Evolutionary conservation across 2,329 filamentous ascomycete genomes (phyloP).

Genomic region (Pestalotiopsis fici): DNA sequence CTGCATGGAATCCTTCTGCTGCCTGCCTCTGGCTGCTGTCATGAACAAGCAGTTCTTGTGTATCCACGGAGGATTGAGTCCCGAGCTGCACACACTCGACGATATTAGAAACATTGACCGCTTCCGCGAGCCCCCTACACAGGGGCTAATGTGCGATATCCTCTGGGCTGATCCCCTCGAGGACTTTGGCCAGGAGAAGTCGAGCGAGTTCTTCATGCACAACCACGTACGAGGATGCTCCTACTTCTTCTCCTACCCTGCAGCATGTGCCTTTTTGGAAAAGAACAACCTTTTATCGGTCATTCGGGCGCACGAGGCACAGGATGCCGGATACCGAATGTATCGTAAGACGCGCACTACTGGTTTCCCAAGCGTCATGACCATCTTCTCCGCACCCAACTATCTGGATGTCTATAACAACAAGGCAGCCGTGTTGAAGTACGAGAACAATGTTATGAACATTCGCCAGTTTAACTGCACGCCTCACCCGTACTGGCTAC

Average conservation of each 20-base stretch:
- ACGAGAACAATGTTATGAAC: slow-evolving; percentile 99
- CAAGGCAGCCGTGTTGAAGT: slow-evolving; percentile 97
- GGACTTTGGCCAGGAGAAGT: slow-evolving; percentile 98
- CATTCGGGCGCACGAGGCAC: slow-evolving; percentile 96
- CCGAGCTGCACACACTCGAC: slow-evolving; percentile 92
- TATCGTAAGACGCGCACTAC: slow-evolving; percentile 98
- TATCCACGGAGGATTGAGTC: slow-evolving; percentile 94
- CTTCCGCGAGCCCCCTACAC: slow-evolving; percentile 95
- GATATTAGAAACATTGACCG: slow-evolving; percentile 96
- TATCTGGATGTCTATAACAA: slow-evolving; percentile 99
- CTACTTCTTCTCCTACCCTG: slow-evolving; percentile 98
- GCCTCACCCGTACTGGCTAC: slow-evolving; percentile 97
- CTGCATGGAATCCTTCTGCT: slow-evolving; percentile 98
- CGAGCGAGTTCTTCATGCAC: slow-evolving; percentile 94
- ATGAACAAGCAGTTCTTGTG: slow-evolving; percentile 99
- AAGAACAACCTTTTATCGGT: slow-evolving; percentile 98
- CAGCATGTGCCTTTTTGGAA: slow-evolving; percentile 94
- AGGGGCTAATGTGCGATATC: slow-evolving; percentile 98
- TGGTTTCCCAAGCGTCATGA: slow-evolving; percentile 99
- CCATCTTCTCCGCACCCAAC: slow-evolving; percentile 98
- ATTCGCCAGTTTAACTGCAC: slow-evolving; percentile 99
- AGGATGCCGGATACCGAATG: slow-evolving; percentile 98
- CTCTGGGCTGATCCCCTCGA: slow-evolving; percentile 98
- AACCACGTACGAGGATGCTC: slow-evolving; percentile 98
- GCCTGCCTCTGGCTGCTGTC: slow-evolving; percentile 87